These are phyloP conservation scores for Xylariaceae sp. DNA, from an alignment of 2,329 filamentous ascomycete species.

Conservation along the genomic window DNA sequence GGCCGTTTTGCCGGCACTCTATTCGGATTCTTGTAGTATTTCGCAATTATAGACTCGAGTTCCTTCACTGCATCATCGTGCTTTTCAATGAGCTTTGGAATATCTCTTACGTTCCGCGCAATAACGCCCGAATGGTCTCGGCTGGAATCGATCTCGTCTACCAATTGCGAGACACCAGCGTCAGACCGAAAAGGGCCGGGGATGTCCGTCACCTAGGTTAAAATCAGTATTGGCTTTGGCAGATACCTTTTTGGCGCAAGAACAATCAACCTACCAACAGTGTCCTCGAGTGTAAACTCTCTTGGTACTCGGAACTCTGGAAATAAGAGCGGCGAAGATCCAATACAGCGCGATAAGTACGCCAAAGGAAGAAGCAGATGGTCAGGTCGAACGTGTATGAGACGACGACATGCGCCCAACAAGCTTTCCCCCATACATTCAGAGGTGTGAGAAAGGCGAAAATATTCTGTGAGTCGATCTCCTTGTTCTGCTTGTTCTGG, in stretches of 20 bases:
- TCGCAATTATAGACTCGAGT: slow-evolving; percentile 76
- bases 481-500: slow-evolving; percentile 36
- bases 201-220: slow-evolving; percentile 73
- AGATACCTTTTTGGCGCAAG: not conserved
- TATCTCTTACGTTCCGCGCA: slow-evolving; percentile 82
- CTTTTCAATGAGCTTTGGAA: slow-evolving; percentile 77
- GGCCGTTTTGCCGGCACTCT: slow-evolving; percentile 72
- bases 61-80: slow-evolving; percentile 75
- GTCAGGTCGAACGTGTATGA: slow-evolving; percentile 62
- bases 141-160: slow-evolving; percentile 37
- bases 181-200: slow-evolving; percentile 70
- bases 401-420: slow-evolving; percentile 58
- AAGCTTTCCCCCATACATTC: slow-evolving; percentile 46
- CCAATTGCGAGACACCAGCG: slow-evolving; percentile 68
- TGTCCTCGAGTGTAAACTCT: slow-evolving; percentile 71
- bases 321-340: slow-evolving; percentile 72
- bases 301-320: slow-evolving; percentile 78
- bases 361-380: slow-evolving; percentile 69
- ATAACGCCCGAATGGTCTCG: slow-evolving; percentile 48
- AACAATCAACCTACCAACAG: slow-evolving; percentile 49
- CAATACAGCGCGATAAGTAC: slow-evolving; percentile 73
- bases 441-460: slow-evolving; percentile 56
- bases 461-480: slow-evolving; percentile 35
- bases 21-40: slow-evolving; percentile 81
- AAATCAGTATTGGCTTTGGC: not conserved